phyloP scores from a whole-genome alignment of 208 protist species.

The Acanthamoeba healyi region DNA sequence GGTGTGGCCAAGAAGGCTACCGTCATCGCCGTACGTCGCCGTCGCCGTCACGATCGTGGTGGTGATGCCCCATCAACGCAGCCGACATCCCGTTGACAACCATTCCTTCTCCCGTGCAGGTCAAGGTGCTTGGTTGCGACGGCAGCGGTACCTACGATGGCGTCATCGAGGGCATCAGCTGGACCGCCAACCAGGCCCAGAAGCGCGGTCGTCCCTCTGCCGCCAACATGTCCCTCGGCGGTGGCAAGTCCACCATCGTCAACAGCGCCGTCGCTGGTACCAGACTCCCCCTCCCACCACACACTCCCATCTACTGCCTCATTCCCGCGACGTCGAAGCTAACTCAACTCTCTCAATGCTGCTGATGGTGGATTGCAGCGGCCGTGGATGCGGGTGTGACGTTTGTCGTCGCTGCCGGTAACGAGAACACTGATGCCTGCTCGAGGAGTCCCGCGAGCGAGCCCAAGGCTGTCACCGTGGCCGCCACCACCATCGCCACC shows the following conservation, averaged over 20 bases:
- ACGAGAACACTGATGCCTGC: slow-evolving; percentile 74
- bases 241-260: slow-evolving; percentile 66
- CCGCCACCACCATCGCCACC: slow-evolving; percentile 42
- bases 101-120: not conserved
- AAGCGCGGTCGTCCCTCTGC: slow-evolving; percentile 30
- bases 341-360: no score
- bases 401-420: slow-evolving; percentile 79
- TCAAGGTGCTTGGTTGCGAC: slow-evolving; percentile 76
- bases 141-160: slow-evolving; percentile 67
- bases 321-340: no score
- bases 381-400: slow-evolving; percentile 66
- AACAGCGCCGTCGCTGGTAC: slow-evolving; percentile 73
- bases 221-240: slow-evolving; percentile 80
- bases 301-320: no score
- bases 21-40: slow-evolving; percentile 54
- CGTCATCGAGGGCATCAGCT: slow-evolving; percentile 76
- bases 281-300: no score
- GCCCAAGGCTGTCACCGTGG: slow-evolving; percentile 68
- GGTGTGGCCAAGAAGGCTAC: slow-evolving; percentile 73
- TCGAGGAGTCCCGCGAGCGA: slow-evolving; percentile 50
- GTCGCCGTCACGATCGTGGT: not conserved
- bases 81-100: no score
- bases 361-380: no score
- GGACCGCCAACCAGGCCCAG: slow-evolving; percentile 69
- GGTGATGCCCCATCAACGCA: no score